Base-by-base conservation (phyloP, 2,329 filamentous ascomycete species). In the Cytospora chrysosperma region DNA sequence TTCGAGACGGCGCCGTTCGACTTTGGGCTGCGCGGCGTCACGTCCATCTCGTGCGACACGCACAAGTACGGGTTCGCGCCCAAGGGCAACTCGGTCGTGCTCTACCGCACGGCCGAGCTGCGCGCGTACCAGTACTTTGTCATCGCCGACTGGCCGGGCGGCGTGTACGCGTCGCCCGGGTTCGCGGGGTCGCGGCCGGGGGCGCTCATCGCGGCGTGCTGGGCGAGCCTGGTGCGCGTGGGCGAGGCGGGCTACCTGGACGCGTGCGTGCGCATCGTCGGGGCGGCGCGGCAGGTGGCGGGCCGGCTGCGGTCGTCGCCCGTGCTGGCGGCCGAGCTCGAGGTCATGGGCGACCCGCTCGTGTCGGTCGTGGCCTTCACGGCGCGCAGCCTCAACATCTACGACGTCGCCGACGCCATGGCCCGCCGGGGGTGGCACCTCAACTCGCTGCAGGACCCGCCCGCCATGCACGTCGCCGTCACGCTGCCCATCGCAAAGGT, bases 11-110 rank as follows among this genome's bases (percentile, higher is more conserved):
- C 90, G 69, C 88, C 87, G 6, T 98, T 98, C 73, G 95, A 99
- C 76, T 99, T 99, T 85, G 88, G 91, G 62, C 87, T 96, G 64
- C 92, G 91, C 69, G 95, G 95, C 70, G 95, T 99, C 43, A 97
- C 94, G 4, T 94, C 90, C 75, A 98, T 99, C 76, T 93, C 88
- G 69, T 96, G 93, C 75, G 95, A 99, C 75, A 99, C 95, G 3
- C 95, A 99, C 84, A 99, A 99, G 77, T 99, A 99, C 75, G 95
- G 95, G 43, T 99, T 99, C 74, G 95, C 95, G 1, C 95, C 95
- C 59, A 99, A 99, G 80, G 95, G 95, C 69, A 99, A 96, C 83
- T 95, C 90, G 59, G 95, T 93, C 1, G 84, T 97, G 17, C 83
- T 99, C 50, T 99, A 99, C 83, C 92, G 95, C 70, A 90, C 87